phyloP scores from a whole-genome alignment of 2,329 filamentous ascomycete species.

The Teratosphaeria destructans region DNA sequence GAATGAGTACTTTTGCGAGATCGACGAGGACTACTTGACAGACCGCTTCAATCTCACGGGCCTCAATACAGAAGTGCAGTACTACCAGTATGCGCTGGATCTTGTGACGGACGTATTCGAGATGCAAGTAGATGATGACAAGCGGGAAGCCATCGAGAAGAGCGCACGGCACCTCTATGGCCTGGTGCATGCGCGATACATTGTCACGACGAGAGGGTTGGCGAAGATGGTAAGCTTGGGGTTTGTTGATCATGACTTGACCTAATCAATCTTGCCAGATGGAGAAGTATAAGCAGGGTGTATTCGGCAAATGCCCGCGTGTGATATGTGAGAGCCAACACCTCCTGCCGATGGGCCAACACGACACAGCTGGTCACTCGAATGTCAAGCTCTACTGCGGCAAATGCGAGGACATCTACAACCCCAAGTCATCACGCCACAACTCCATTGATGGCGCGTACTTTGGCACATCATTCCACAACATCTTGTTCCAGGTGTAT shows the following conservation, averaged over 20 bases:
- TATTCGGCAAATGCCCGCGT: conserved; percentile 96
- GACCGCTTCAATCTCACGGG: conserved; percentile 97
- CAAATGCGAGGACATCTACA: conserved; percentile 96
- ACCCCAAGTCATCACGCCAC: conserved; percentile 94
- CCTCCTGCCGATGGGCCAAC: conserved; percentile 86
- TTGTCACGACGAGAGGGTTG: conserved; percentile 87
- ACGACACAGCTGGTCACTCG: conserved; percentile 76
- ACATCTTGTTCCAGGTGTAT: conserved; percentile 98
- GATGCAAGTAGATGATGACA: conserved; percentile 95
- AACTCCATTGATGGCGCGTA: conserved; percentile 94
- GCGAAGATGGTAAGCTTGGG: conserved; percentile 73
- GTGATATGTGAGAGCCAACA: conserved; percentile 92
- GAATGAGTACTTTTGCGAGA: conserved; percentile 99
- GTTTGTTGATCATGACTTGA: not conserved
- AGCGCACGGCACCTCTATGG: conserved; percentile 92
- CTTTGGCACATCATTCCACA: conserved; percentile 96
- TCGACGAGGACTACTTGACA: conserved; percentile 96
- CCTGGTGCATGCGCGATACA: conserved; percentile 89
- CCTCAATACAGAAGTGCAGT: conserved; percentile 92
- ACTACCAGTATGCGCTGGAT: conserved; percentile 97
- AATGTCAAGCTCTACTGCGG: conserved; percentile 95
- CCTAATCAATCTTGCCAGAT: conserved; percentile 47
- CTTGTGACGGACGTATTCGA: conserved; percentile 98
- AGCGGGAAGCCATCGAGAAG: conserved; percentile 96
- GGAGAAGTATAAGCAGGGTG: conserved; percentile 96